phyloP scores from a whole-genome alignment of 73 alveolate genomes.

The Symbiodinium pilosum region DNA sequence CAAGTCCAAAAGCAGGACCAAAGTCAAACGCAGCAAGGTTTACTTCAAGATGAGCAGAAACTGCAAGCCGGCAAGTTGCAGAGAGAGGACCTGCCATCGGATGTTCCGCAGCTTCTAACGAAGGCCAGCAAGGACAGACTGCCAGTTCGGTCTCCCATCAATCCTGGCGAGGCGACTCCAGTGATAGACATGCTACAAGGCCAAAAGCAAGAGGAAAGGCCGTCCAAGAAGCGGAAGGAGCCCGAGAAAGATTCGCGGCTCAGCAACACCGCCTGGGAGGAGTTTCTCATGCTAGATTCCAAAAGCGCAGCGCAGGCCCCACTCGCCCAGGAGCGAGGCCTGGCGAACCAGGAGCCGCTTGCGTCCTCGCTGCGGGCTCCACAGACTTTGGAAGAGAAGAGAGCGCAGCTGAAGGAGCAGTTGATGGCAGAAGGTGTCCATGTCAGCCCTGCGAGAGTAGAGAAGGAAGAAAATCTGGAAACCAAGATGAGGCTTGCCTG shows the following conservation, averaged over 20 bases:
- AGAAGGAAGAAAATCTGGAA: background rate
- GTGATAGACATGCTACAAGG: background rate
- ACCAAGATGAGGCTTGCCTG: background rate
- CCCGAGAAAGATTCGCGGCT: background rate
- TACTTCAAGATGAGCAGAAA: no score
- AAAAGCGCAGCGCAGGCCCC: background rate
- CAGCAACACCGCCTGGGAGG: background rate
- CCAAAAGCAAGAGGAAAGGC: background rate
- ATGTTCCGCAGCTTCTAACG: no score
- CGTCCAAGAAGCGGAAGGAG: slow-evolving; percentile 1
- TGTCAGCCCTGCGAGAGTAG: background rate
- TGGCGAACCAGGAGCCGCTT: background rate
- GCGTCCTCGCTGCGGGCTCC: no score
- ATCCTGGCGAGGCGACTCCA: background rate
- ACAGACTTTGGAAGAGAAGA: background rate
- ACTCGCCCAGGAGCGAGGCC: background rate
- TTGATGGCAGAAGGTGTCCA: background rate
- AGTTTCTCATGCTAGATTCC: background rate
- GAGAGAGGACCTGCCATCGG: no score
- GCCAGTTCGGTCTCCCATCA: no score
- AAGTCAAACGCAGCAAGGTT: no score
- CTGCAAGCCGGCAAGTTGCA: no score
- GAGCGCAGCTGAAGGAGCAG: background rate
- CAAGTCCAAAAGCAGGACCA: no score
- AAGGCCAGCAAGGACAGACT: no score